phyloP scores from a whole-genome alignment of 1,139 yeast species.

The Kodamaea anthophila region DNA sequence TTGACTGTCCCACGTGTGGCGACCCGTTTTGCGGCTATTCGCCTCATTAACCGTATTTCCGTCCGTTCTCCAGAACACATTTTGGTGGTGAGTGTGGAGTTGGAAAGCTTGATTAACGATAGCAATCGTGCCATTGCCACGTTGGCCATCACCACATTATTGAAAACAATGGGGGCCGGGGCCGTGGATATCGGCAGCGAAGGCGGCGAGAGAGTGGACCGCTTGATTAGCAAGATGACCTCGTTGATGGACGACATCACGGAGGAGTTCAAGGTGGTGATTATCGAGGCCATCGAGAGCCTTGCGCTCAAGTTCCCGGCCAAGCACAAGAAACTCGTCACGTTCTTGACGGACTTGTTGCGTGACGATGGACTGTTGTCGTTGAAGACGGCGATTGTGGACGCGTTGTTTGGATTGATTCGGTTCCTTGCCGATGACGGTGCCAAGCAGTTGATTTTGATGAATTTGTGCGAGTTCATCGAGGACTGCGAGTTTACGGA shows the following conservation, averaged over 20 bases:
- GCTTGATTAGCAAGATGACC: slow-evolving; percentile 80
- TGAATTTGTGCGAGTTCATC: slow-evolving; percentile 89
- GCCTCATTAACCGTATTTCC: slow-evolving; percentile 82
- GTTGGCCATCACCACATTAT: slow-evolving; percentile 93
- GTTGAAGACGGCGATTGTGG: slow-evolving; percentile 83
- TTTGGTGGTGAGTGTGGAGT: slow-evolving; percentile 64
- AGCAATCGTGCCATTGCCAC: slow-evolving; percentile 91
- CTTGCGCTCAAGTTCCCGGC: slow-evolving; percentile 90
- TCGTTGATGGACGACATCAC: slow-evolving; percentile 90
- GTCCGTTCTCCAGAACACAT: slow-evolving; percentile 75
- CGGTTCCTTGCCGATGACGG: slow-evolving; percentile 68
- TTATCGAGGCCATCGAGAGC: slow-evolving; percentile 89
- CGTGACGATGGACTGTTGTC: slow-evolving; percentile 87
- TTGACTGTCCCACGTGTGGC: slow-evolving; percentile 86
- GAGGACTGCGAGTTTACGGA: slow-evolving; percentile 98
- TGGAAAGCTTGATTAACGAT: slow-evolving; percentile 84
- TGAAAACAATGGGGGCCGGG: slow-evolving; percentile 87
- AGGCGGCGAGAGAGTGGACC: slow-evolving; percentile 69
- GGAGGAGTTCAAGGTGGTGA: slow-evolving; percentile 91
- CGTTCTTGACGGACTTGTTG: slow-evolving; percentile 76
- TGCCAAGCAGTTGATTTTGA: slow-evolving; percentile 80
- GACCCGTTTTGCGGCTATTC: slow-evolving; percentile 86
- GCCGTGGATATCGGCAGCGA: slow-evolving; percentile 26
- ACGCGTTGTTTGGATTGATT: slow-evolving; percentile 86
- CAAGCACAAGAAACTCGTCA: slow-evolving; percentile 77